Conservation (phyloP, 1,284 basidiomycete species). For the Tilletia walkeri region DNA sequence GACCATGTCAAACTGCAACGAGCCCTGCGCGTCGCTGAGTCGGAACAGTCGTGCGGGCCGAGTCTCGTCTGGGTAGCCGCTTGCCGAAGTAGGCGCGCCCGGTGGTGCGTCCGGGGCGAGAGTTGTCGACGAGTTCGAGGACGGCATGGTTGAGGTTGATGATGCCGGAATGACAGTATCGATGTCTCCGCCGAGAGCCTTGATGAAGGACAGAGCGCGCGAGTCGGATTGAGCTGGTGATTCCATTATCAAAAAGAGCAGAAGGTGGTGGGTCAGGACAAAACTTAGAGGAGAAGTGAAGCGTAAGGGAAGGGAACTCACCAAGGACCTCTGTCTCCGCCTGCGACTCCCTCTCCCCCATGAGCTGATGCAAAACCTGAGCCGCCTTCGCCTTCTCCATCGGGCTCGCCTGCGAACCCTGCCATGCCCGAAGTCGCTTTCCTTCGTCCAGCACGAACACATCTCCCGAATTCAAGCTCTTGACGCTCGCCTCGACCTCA, state of each 20-base stretch:
- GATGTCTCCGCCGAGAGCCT: slow-evolving; percentile 15
- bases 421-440: slow-evolving; percentile 18
- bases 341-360: neutral
- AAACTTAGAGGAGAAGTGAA: no score
- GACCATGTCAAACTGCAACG: slow-evolving; percentile 17
- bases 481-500: slow-evolving; percentile 13
- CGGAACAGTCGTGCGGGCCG: slow-evolving; percentile 1
- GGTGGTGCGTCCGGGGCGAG: neutral
- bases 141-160: neutral
- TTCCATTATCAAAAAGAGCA: neutral
- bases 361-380: slow-evolving; percentile 20
- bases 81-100: neutral
- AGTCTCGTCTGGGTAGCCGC: neutral
- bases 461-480: slow-evolving; percentile 8
- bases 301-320: neutral
- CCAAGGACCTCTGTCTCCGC: slow-evolving; percentile 18
- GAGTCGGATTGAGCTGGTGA: slow-evolving; percentile 16
- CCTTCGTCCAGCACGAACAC: slow-evolving; percentile 20
- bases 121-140: no score
- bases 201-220: slow-evolving; percentile 18
- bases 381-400: slow-evolving; percentile 26
- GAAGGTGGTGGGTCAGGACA: neutral
- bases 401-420: slow-evolving; percentile 18
- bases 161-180: slow-evolving; percentile 5
- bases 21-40: slow-evolving; percentile 10